Base-by-base conservation (phyloP, 495 filamentous ascomycete genomes). In the Delitschia confertaspora region DNA sequence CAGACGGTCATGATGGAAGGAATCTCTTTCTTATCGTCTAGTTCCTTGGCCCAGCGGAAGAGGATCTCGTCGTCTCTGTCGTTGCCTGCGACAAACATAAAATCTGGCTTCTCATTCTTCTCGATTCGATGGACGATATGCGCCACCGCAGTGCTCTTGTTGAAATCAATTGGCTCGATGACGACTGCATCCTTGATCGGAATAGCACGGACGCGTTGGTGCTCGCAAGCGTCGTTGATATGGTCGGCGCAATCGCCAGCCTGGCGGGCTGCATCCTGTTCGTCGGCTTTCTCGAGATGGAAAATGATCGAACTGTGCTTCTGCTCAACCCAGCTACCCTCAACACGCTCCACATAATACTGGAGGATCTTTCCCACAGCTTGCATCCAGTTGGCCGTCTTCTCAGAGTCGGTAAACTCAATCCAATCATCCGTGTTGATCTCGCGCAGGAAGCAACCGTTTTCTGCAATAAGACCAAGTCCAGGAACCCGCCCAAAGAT, bases 1-100 rank as follows among this genome's bases (percentile, higher is more conserved):
- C 78, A 86, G 14, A 94, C 86, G 1, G 86, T 93, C 52, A 80
- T 78, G 5, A 86, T 80, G 42, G 85, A 70, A 24, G 77, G 61
- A 31, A 93, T 69, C 4, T 57, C 61, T 21, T 70, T 67, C 25
- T 65, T 62, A 1, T 64, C 67, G 17, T 67, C 68, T 20, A 93
- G 63, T 23, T 76, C 69, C 62, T 94, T 93, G 20, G 88, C 88
- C 88, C 88, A 95, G 24, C 80, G 82, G 69, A 88, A 95, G 17
- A 93, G 79, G 33, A 85, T 79, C 59, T 95, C 88, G 53, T 95
- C 88, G 45, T 94, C 88, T 5, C 88, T 82, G 31, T 84, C 82
- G 57, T 94, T 86, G 26, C 88, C 88, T 33, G 85, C 71, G 6
- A 91, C 84, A 61, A 94, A 74, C 30, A 95, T 60, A 62, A 94